Conservation (phyloP, 495 filamentous ascomycete species). For the Opeltia flavorubescens region DNA sequence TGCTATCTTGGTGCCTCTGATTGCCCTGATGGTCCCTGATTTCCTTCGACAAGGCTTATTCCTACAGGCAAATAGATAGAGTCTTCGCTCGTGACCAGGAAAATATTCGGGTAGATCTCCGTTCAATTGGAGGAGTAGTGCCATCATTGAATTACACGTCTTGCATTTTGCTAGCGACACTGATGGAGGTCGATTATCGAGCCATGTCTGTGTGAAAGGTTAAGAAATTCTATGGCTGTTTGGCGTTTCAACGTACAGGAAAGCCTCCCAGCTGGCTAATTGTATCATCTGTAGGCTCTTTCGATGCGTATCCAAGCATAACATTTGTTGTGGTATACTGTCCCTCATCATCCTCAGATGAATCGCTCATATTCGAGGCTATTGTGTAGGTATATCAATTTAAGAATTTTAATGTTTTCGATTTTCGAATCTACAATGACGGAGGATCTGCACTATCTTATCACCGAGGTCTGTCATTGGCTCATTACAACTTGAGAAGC, state of each 20-base stretch:
- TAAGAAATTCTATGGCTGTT: conserved; percentile 4
- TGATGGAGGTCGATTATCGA: conserved; percentile 54
- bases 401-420: background rate
- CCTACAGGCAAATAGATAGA: conserved; percentile 74
- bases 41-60: conserved; percentile 70
- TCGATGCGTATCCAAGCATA: conserved; percentile 78
- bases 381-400: conserved; percentile 30
- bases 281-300: conserved; percentile 67
- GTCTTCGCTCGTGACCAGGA: conserved; percentile 66
- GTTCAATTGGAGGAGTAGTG: conserved; percentile 78
- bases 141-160: conserved; percentile 72
- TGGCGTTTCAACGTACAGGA: conserved; percentile 46
- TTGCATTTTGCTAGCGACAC: conserved; percentile 74
- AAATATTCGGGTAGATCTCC: conserved; percentile 78
- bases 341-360: conserved; percentile 43
- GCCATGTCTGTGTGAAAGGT: conserved; percentile 52
- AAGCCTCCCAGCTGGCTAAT: conserved; percentile 78
- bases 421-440: background rate
- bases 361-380: conserved; percentile 75
- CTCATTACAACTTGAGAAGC: background rate
- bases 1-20: conserved; percentile 47
- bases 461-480: background rate
- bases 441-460: background rate
- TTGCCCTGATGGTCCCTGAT: conserved; percentile 59
- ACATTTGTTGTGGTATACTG: conserved; percentile 74